phyloP scores from a whole-genome alignment of 129 eudicot species.

The Dittrichia graveolens region DNA sequence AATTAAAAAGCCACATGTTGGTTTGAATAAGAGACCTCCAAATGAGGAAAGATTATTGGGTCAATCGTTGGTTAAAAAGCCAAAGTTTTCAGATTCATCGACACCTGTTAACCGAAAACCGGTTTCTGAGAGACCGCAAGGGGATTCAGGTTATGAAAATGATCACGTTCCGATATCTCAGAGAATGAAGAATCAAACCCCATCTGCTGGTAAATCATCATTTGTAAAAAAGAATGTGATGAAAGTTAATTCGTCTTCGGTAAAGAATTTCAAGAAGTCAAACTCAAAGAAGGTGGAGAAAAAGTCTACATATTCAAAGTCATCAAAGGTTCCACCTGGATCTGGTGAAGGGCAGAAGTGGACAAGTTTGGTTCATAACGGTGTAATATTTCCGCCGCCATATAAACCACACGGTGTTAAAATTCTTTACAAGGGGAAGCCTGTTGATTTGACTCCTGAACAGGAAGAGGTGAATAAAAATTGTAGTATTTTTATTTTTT shows the following conservation, averaged over 20 bases:
- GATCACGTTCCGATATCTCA: constrained; percentile 75
- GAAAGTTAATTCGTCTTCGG: constrained; percentile 49
- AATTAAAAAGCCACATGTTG: constrained; percentile 34
- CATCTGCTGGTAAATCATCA: constrained; percentile 54
- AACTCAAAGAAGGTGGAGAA: constrained; percentile 66
- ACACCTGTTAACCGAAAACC: constrained; percentile 47
- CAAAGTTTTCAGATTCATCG: constrained; percentile 64
- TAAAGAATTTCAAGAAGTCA: constrained; percentile 49
- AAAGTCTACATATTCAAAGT: constrained; percentile 59
- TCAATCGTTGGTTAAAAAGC: constrained; percentile 62
- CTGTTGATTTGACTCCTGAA: constrained; percentile 82
- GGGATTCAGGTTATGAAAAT: constrained; percentile 57
- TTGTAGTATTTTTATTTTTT: neutral
- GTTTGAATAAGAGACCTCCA: constrained; percentile 64
- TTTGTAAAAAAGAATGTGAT: constrained; percentile 44
- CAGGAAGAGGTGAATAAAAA: constrained; percentile 82
- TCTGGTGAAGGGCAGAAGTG: constrained; percentile 99
- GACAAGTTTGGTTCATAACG: constrained; percentile 90
- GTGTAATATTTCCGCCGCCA: constrained; percentile 96
- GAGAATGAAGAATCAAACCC: constrained; percentile 60
- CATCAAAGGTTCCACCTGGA: constrained; percentile 77
- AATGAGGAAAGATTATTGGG: constrained; percentile 46
- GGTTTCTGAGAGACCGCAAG: constrained; percentile 46
- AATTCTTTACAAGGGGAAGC: constrained; percentile 82
- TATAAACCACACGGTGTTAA: constrained; percentile 92